A percentile compares a stretch with the other conserved stretches of the same genome.
phyloP scores from a whole-genome alignment of 805 yeast species.

The Myxozyma neotropica region DNA sequence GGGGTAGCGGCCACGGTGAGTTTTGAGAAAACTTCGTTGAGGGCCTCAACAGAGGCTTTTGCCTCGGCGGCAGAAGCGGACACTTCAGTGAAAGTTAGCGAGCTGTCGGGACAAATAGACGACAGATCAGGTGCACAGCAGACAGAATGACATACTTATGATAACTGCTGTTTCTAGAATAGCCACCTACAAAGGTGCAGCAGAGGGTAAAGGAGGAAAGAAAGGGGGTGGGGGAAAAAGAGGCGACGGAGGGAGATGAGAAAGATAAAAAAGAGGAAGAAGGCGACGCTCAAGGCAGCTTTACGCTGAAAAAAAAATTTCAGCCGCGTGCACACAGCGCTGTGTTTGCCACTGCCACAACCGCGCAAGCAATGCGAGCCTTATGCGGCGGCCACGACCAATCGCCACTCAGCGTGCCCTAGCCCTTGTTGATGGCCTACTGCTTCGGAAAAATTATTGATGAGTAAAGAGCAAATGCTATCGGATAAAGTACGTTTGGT shows the following conservation, averaged over 20 bases:
- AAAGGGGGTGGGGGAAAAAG: conserved; percentile 7
- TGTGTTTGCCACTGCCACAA: conserved; percentile 15
- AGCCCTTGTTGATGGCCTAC: neutral
- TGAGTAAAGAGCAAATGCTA: too few relatives aligned
- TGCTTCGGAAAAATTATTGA: neutral
- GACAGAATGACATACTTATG: neutral
- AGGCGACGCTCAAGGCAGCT: conserved; percentile 10
- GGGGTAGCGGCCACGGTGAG: conserved; percentile 78
- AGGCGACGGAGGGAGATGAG: conserved; percentile 1
- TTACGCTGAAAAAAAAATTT: conserved; percentile 12
- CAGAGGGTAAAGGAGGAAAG: neutral
- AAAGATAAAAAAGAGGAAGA: neutral
- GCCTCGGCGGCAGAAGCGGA: conserved; percentile 32
- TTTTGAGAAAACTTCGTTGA: conserved; percentile 90
- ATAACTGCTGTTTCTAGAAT: neutral
- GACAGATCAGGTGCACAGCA: neutral
- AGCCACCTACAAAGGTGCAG: conserved; percentile 4
- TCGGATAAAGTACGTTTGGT: too few relatives aligned
- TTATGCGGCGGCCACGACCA: conserved; percentile 3
- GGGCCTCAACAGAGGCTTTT: conserved; percentile 59
- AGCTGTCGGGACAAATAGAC: neutral
- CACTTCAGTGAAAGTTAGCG: neutral
- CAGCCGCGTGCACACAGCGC: conserved; percentile 12
- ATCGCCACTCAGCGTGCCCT: conserved; percentile 8
- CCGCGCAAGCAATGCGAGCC: neutral